Conservation (phyloP, 495 filamentous ascomycete species). For the Lentithecium fluviatile region DNA sequence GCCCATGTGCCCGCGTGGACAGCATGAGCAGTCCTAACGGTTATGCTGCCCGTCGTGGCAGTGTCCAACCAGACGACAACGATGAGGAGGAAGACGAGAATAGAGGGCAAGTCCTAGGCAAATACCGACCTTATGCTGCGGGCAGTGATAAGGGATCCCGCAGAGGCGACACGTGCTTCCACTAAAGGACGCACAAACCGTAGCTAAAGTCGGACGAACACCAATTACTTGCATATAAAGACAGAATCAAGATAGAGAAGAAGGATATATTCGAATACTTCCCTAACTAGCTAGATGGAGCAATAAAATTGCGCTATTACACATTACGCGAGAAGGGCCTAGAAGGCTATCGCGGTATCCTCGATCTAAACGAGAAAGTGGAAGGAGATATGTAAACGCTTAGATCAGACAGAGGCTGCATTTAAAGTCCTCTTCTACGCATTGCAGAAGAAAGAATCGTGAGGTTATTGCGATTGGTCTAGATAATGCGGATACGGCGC, state of each 20-base stretch:
- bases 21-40: background rate
- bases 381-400: too few species aligned
- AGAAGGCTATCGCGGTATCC: background rate
- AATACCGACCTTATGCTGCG: background rate
- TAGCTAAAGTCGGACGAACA: constrained; percentile 10
- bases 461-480: too few species aligned
- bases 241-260: constrained; percentile 9
- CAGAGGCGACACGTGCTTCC: constrained; percentile 5
- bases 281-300: background rate
- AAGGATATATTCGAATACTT: constrained; percentile 5
- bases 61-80: background rate
- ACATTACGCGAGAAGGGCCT: constrained; percentile 3
- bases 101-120: background rate
- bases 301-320: constrained; percentile 6
- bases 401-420: too few species aligned
- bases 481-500: too few species aligned
- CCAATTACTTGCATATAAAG: constrained; percentile 10
- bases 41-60: background rate
- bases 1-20: background rate
- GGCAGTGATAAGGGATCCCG: background rate
- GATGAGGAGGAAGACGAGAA: background rate
- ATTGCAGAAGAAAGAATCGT: too few species aligned
- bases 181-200: background rate
- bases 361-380: background rate
- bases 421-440: too few species aligned